A percentile compares a stretch with the other conserved stretches of the same genome.
phyloP scores from a whole-genome alignment of 495 filamentous ascomycete species.

The Penicillium ochrochloron region DNA sequence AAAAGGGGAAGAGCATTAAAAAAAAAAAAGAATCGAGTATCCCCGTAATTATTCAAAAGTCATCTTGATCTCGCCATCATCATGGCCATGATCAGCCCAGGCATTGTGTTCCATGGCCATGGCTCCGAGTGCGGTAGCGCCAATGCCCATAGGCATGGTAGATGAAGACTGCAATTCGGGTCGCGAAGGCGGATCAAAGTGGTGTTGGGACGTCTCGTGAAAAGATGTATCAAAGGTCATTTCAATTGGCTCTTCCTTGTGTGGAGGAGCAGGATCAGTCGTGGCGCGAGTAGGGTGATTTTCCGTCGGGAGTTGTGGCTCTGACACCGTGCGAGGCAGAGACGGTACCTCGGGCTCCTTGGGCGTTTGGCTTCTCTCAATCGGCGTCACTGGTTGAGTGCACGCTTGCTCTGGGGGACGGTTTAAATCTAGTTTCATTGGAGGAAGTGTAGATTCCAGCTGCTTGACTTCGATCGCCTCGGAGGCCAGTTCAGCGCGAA shows the following conservation, averaged over 20 bases:
- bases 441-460: slow-evolving; percentile 83
- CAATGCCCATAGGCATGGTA: slow-evolving; percentile 39
- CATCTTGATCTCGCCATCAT: slow-evolving; percentile 59
- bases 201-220: slow-evolving; percentile 42
- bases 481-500: slow-evolving; percentile 80
- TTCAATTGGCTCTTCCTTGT: slow-evolving; percentile 57
- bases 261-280: slow-evolving; percentile 31
- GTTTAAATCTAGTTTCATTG: slow-evolving; percentile 77
- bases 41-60: slow-evolving; percentile 55
- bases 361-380: slow-evolving; percentile 52
- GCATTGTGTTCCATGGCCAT: slow-evolving; percentile 69
- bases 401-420: slow-evolving; percentile 29
- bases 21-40: slow-evolving; percentile 16
- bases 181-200: slow-evolving; percentile 26
- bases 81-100: slow-evolving; percentile 69
- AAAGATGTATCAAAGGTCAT: slow-evolving; percentile 77
- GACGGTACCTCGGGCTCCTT: slow-evolving; percentile 44
- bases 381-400: slow-evolving; percentile 37
- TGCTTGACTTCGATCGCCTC: slow-evolving; percentile 79
- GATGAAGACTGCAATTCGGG: slow-evolving; percentile 49
- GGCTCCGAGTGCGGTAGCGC: slow-evolving; percentile 36
- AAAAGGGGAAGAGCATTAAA: slow-evolving; percentile 10
- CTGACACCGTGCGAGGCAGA: slow-evolving; percentile 39
- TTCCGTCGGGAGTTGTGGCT: slow-evolving; percentile 32
- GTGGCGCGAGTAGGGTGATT: slow-evolving; percentile 22